These are phyloP conservation scores for Eucalyptus brandiana DNA, from an alignment of 345 rosid genomes.

Conservation along the genomic window DNA sequence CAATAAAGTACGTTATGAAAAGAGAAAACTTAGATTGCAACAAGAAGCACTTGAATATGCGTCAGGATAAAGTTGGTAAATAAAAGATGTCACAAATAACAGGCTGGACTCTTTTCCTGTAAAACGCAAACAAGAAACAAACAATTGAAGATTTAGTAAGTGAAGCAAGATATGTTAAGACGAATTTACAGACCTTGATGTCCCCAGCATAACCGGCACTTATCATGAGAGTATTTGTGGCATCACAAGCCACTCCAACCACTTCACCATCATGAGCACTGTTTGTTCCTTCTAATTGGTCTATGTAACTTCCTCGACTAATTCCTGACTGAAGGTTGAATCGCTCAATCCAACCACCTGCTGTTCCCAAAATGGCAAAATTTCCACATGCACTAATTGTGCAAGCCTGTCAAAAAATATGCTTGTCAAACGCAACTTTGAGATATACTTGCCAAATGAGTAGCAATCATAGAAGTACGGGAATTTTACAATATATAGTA, in stretches of 20 bases:
- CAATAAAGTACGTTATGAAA: neutral
- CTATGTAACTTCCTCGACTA: slow-evolving; percentile 80
- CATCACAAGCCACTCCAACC: slow-evolving; percentile 91
- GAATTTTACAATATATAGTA: neutral
- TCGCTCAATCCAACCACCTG: slow-evolving; percentile 89
- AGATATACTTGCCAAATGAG: neutral
- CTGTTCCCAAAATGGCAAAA: slow-evolving; percentile 87
- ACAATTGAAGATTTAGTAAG: neutral
- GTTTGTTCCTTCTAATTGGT: slow-evolving; percentile 33
- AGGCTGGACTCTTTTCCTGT: neutral
- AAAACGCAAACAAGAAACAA: neutral
- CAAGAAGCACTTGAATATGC: neutral
- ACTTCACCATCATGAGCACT: slow-evolving; percentile 74
- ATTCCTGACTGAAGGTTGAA: slow-evolving; percentile 96
- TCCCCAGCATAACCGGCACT: slow-evolving; percentile 94
- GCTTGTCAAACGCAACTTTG: neutral
- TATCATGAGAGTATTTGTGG: slow-evolving; percentile 83
- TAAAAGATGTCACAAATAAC: neutral
- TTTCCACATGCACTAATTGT: slow-evolving; percentile 94
- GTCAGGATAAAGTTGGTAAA: neutral
- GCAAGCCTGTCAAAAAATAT: slow-evolving; percentile 45
- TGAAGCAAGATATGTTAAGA: neutral
- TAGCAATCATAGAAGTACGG: neutral
- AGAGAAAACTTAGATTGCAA: neutral
- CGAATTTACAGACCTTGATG: slow-evolving; percentile 38